These are phyloP conservation scores for Chloromonas sp. DNA, from an alignment of 163 green algal species.

Conservation along the genomic window DNA sequence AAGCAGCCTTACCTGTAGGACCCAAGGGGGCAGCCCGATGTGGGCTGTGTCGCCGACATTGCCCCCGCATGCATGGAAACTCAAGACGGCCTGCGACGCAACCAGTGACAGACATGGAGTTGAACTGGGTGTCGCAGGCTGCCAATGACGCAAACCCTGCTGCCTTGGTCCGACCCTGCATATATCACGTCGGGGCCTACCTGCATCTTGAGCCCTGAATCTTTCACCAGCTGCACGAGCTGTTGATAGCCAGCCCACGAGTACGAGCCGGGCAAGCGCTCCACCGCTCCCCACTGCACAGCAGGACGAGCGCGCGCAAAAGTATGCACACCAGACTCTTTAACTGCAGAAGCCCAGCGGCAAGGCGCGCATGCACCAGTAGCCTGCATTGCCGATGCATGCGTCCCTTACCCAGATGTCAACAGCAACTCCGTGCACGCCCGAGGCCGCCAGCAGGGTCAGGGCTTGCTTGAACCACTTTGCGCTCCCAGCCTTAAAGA, in stretches of 20 bases:
- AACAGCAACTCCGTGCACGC: conserved; percentile 86
- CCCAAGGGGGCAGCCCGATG: conserved; percentile 61
- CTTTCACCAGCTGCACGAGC: background rate
- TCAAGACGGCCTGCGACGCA: conserved; percentile 58
- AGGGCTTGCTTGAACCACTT: conserved; percentile 69
- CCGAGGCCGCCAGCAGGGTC: conserved; percentile 49
- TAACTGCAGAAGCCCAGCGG: background rate
- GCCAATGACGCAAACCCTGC: background rate
- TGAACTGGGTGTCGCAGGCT: background rate
- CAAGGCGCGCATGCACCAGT: too few relatives aligned
- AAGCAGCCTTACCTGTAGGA: conserved; percentile 45
- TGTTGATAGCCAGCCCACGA: background rate
- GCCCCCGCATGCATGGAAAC: conserved; percentile 76
- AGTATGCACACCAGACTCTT: background rate
- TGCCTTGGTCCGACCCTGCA: too few relatives aligned
- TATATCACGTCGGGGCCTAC: background rate
- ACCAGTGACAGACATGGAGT: background rate
- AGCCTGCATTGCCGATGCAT: too few relatives aligned
- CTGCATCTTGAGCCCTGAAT: background rate
- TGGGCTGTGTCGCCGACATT: conserved; percentile 71
- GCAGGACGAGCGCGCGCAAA: background rate
- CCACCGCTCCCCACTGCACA: conserved; percentile 77
- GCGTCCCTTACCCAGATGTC: conserved; percentile 80
- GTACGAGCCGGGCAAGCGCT: conserved; percentile 42
- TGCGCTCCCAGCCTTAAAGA: conserved; percentile 59